These are phyloP conservation scores for Dentipellis sp. DNA, from an alignment of 768 basidiomycete genomes.

Conservation along the genomic window DNA sequence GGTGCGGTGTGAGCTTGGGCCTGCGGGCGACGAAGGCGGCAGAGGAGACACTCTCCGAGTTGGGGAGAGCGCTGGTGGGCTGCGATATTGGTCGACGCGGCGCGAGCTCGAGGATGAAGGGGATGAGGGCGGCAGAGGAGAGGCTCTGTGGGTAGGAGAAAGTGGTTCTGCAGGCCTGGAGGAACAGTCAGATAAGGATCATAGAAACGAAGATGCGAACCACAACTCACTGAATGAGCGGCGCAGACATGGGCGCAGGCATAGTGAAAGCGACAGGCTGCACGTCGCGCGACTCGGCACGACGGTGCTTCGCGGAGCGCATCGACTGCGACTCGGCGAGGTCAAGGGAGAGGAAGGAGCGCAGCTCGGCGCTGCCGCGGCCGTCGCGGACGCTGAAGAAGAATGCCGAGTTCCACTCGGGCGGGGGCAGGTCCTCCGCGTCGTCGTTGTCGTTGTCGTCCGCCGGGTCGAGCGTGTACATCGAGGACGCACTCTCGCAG, in stretches of 20 bases:
- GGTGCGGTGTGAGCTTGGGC: too few species aligned
- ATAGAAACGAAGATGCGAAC: too few species aligned
- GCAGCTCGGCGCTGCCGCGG: constrained; percentile 13
- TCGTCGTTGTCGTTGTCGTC: not conserved
- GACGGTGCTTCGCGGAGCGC: constrained; percentile 17
- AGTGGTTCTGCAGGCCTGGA: not conserved
- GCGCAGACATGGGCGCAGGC: too few species aligned
- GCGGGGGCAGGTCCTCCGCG: not conserved
- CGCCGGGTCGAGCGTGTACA: not conserved
- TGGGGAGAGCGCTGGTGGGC: too few species aligned
- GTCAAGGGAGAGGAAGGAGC: constrained; percentile 64
- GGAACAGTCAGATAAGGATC: not conserved
- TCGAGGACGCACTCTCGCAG: not conserved
- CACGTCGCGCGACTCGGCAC: not conserved
- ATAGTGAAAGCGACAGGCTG: too few species aligned
- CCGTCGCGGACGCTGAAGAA: constrained; percentile 1
- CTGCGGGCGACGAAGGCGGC: too few species aligned
- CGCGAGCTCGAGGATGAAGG: constrained; percentile 3
- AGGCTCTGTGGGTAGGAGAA: not conserved
- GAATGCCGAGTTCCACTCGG: constrained; percentile 9
- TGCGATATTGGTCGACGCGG: constrained; percentile 4
- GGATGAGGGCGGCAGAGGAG: constrained; percentile 1
- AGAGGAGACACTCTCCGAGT: too few species aligned
- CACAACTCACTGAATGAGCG: too few species aligned
- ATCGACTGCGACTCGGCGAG: constrained; percentile 44